Conservation (phyloP, 164 flowering plant genomes). For the Piper longum region DNA sequence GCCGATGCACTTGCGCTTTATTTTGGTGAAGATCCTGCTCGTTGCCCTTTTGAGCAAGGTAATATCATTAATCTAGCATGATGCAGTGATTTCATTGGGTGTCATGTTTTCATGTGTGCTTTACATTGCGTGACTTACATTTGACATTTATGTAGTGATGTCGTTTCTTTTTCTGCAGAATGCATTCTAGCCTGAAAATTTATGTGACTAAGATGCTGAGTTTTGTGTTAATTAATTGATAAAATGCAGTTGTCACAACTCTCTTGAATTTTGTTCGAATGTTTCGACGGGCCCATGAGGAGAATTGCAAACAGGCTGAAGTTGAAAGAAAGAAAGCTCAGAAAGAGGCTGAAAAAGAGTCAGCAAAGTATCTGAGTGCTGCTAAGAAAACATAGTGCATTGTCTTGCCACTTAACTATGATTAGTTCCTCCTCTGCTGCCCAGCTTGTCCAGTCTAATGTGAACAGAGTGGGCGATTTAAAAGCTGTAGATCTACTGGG, state of each 20-base stretch:
- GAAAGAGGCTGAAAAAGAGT: conserved; percentile 87
- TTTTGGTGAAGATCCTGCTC: conserved; percentile 94
- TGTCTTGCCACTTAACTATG: conserved; percentile 11
- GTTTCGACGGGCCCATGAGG: conserved; percentile 83
- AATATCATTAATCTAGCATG: conserved; percentile 3
- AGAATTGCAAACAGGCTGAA: conserved; percentile 79
- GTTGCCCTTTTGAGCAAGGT: conserved; percentile 99
- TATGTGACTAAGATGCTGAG: neutral
- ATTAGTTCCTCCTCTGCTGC: neutral
- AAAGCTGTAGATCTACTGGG: no score
- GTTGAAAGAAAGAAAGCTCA: conserved; percentile 83
- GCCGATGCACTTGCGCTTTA: conserved; percentile 93
- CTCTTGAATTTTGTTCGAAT: conserved; percentile 69
- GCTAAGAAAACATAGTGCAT: conserved; percentile 30
- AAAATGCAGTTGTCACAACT: conserved; percentile 63
- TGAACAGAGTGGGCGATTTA: no score
- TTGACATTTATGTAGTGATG: no score
- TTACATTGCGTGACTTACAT: no score
- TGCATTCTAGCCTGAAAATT: no score
- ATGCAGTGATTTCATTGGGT: neutral
- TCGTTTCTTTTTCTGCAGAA: no score
- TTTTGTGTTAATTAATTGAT: neutral
- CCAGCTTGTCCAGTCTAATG: neutral
- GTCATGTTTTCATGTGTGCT: no score
- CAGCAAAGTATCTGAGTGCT: conserved; percentile 34